Evolutionary conservation across 83 land plant species (phyloP).

Genomic region (Larix sibirica): DNA sequence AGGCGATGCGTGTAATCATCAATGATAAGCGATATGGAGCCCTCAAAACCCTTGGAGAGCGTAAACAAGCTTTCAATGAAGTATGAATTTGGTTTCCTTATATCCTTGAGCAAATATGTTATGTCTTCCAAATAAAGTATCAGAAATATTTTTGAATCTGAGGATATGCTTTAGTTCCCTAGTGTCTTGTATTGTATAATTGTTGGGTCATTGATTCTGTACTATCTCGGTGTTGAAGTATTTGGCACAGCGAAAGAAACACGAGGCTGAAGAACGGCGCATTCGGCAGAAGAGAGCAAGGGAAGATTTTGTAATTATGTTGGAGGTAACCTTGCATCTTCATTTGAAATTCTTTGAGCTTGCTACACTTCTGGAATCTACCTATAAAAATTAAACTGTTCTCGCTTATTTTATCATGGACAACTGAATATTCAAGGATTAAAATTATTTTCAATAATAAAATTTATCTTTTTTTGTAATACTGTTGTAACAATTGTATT

Average conservation of each 20-base stretch:
- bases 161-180: not conserved
- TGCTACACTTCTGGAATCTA: not conserved
- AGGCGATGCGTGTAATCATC: conserved; percentile 97
- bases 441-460: not conserved
- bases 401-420: not conserved
- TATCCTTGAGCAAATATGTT: no score
- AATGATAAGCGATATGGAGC: conserved; percentile 97
- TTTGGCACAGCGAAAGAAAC: conserved; percentile 88
- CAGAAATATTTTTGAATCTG: not conserved
- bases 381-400: not conserved
- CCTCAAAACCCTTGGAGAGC: conserved; percentile 90
- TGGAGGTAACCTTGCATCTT: conserved; percentile 60
- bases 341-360: not conserved
- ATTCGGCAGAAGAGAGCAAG: conserved; percentile 83
- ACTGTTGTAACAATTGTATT: not conserved
- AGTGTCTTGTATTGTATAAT: not conserved
- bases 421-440: not conserved
- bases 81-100: conserved; percentile 25
- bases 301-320: conserved; percentile 87
- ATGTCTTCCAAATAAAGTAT: not conserved
- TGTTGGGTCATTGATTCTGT: not conserved
- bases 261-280: conserved; percentile 88
- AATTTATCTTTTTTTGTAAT: not conserved
- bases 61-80: conserved; percentile 98
- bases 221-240: conserved; percentile 46